Conservation (phyloP, 2,329 filamentous ascomycete genomes). For the Penicillium psychrosexuale region DNA sequence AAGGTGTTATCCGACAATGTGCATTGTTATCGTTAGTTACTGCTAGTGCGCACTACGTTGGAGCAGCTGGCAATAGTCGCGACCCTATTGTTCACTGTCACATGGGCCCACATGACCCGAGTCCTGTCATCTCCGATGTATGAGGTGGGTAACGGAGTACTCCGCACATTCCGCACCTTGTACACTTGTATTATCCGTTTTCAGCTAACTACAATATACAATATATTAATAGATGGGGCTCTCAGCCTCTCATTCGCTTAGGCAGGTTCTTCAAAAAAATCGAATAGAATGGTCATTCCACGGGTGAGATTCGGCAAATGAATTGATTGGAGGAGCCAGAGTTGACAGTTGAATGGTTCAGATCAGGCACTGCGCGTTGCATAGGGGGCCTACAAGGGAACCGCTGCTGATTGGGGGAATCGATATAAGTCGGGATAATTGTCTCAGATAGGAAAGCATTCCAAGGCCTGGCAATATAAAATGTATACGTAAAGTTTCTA, state of each 20-base stretch:
- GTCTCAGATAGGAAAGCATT: not conserved
- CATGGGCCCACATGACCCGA: not conserved
- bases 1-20: not conserved
- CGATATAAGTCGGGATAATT: not conserved
- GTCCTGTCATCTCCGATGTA: not conserved
- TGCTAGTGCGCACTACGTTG: not conserved
- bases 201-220: not conserved
- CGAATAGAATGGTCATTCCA: not conserved
- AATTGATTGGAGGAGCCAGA: constrained; percentile 2
- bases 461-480: not conserved
- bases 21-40: constrained; percentile 1
- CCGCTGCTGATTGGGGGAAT: not conserved
- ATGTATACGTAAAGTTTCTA: not conserved
- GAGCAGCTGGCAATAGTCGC: not conserved
- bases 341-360: not conserved
- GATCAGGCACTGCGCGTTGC: not conserved
- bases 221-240: not conserved
- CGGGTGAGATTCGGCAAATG: not conserved
- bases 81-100: not conserved
- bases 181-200: not conserved
- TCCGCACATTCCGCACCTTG: not conserved
- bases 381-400: not conserved
- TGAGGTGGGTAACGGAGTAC: not conserved
- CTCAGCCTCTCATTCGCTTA: not conserved
- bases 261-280: not conserved